These are phyloP conservation scores for Barnettozyma botsteinii DNA, from an alignment of 805 yeast genomes.

Conservation along the genomic window DNA sequence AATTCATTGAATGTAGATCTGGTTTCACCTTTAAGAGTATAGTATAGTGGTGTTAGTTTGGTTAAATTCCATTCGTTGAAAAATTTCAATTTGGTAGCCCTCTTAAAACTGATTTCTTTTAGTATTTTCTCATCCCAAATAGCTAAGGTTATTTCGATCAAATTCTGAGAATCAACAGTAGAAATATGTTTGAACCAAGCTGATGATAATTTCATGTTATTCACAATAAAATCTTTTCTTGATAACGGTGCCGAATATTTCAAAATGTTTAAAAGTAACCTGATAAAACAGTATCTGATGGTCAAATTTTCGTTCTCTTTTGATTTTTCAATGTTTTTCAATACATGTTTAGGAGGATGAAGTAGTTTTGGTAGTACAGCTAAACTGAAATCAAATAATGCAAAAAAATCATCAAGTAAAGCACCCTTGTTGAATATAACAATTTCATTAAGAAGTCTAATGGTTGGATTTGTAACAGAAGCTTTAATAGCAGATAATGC, in stretches of 20 bases:
- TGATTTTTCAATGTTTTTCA: slow-evolving; percentile 31
- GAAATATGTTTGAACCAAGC: slow-evolving; percentile 62
- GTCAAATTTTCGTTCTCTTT: slow-evolving; percentile 34
- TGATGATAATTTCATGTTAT: slow-evolving; percentile 52
- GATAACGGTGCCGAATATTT: slow-evolving; percentile 43
- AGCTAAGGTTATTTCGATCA: slow-evolving; percentile 36
- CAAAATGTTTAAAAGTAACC: slow-evolving; percentile 54
- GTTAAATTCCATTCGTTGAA: slow-evolving; percentile 72
- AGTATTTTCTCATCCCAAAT: slow-evolving; percentile 48
- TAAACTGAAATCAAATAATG: slow-evolving; percentile 62
- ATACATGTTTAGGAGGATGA: slow-evolving; percentile 44
- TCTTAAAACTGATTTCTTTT: slow-evolving; percentile 54
- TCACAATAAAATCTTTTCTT: slow-evolving; percentile 58
- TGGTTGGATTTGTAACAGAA: slow-evolving; percentile 51
- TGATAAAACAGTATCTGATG: slow-evolving; percentile 54
- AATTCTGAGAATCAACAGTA: slow-evolving; percentile 44
- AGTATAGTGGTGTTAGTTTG: slow-evolving; percentile 49
- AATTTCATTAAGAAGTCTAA: slow-evolving; percentile 51
- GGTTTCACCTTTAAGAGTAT: slow-evolving; percentile 31
- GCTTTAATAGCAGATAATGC: slow-evolving; percentile 56
- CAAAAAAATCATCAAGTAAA: slow-evolving; percentile 50
- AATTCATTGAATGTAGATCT: slow-evolving; percentile 39
- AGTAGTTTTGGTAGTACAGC: slow-evolving; percentile 57
- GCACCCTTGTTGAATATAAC: slow-evolving; percentile 44
- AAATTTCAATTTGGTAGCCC: slow-evolving; percentile 64